Evolutionary conservation across 2,329 filamentous ascomycete species (phyloP).

Genomic region (Exserohilum turcica): DNA sequence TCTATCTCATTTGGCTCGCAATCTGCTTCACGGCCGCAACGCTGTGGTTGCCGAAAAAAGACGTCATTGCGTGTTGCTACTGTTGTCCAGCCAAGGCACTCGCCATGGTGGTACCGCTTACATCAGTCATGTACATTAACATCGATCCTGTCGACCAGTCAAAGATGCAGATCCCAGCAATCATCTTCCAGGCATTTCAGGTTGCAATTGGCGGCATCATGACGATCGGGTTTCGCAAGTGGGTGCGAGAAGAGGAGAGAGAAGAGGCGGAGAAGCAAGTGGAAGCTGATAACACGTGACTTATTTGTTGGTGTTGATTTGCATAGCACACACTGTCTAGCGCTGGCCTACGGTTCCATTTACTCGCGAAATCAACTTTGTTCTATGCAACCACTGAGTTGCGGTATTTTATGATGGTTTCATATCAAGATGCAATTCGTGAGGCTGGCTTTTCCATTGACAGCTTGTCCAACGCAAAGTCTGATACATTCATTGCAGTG

Average conservation of each 20-base stretch:
- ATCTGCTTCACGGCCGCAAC: constrained; percentile 64
- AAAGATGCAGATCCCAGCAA: constrained; percentile 66
- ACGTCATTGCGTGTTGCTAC: constrained; percentile 73
- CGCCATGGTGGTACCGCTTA: constrained; percentile 70
- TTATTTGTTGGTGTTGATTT: neutral
- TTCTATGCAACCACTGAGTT: too few species aligned
- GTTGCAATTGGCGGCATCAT: constrained; percentile 50
- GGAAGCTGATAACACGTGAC: constrained; percentile 1
- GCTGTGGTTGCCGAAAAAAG: constrained; percentile 61
- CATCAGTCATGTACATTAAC: constrained; percentile 69
- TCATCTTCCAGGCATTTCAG: constrained; percentile 60
- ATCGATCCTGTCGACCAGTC: constrained; percentile 60
- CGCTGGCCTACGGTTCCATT: neutral
- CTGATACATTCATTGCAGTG: too few species aligned
- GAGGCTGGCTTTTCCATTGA: too few species aligned
- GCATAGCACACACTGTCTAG: neutral
- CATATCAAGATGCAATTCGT: too few species aligned
- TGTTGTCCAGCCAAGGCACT: constrained; percentile 76
- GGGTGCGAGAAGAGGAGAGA: constrained; percentile 61
- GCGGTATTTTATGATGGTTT: too few species aligned
- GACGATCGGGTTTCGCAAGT: constrained; percentile 50
- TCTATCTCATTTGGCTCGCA: constrained; percentile 66
- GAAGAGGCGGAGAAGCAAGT: constrained; percentile 33
- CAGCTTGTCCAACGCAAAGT: too few species aligned
- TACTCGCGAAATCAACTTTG: neutral